Base-by-base conservation (phyloP, 257 asterid species). In the Nicotiana undulata region DNA sequence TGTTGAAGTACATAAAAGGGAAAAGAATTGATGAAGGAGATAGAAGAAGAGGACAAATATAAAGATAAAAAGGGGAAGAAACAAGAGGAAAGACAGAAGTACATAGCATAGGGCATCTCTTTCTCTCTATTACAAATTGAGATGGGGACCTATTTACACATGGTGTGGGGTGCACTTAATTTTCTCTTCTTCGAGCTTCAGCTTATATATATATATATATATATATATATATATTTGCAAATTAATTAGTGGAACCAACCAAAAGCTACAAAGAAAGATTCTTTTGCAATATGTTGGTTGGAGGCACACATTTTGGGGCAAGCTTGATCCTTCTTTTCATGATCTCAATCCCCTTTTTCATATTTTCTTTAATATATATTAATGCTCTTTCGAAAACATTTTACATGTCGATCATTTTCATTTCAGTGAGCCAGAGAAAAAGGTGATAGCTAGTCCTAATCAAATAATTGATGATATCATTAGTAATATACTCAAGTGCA, bases 101-200 rank as follows among this genome's bases (percentile, higher is more conserved):
- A 80, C 83, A 56, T 77, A 84, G 87, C 93, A 86, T 86, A 88
- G 85, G 85, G 72, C 59, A 74, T 74, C 78, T 49, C 76, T 34
- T 12, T 74, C 26, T 24, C 11, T 76, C 53, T 12, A 55, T 56
- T 85, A 86, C 86, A 83, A 84, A 85, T 82, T 81, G 75, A 34
- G 87, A 84, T 86, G 94, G 96, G 98, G 98, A 93, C 92, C 95
- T 88, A 89, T 79, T 74, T 34, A 93, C 98, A 94, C 98, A 94
- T 94, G 98, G 98, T 89, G 95, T 88, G 96, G 95, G 91, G 91
- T 81, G 83, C 60, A 82, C 68, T 63, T 77, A 34, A 37, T 59
- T 63, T 55, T 59, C 81, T 34, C 74, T 59, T 72, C 61, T 46
- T 76, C n/a, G 20, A 76, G 26, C 11, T 53, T n/a, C 29, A 17